Evolutionary conservation across 352 stramenopile genomes (phyloP).

Genomic region (Peronosclerospora sorghi): DNA sequence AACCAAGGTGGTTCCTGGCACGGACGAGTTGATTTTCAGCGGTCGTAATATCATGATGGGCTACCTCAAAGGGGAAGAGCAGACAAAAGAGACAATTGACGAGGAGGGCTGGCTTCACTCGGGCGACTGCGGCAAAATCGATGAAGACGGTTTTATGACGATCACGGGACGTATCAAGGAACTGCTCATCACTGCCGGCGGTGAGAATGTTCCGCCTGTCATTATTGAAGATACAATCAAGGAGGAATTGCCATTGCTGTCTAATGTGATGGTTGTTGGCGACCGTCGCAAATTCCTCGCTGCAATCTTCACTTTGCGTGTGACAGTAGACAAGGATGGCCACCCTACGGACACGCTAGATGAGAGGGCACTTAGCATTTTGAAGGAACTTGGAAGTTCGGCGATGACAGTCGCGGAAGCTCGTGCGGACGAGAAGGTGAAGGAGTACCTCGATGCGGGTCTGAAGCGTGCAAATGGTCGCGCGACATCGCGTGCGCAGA

Average conservation of each 20-base stretch:
- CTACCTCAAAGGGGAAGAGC: slow-evolving; percentile 71
- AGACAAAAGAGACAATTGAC: slow-evolving; percentile 87
- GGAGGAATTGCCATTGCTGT: slow-evolving; percentile 72
- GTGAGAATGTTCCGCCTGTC: slow-evolving; percentile 91
- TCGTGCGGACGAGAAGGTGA: slow-evolving; percentile 63
- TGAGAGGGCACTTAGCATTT: slow-evolving; percentile 41
- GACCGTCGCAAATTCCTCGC: slow-evolving; percentile 90
- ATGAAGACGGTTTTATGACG: slow-evolving; percentile 87
- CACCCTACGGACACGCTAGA: slow-evolving; percentile 75
- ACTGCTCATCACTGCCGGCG: slow-evolving; percentile 91
- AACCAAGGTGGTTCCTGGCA: slow-evolving; percentile 44
- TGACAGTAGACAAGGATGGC: slow-evolving; percentile 72
- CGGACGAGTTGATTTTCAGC: slow-evolving; percentile 64
- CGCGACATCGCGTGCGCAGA: slow-evolving; percentile 74
- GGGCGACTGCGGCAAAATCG: slow-evolving; percentile 87
- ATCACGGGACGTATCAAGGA: slow-evolving; percentile 96
- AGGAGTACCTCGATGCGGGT: slow-evolving; percentile 58
- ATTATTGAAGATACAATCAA: slow-evolving; percentile 89
- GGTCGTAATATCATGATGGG: slow-evolving; percentile 87
- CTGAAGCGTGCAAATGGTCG: slow-evolving; percentile 68
- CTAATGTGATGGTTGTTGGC: slow-evolving; percentile 89
- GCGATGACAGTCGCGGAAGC: slow-evolving; percentile 63
- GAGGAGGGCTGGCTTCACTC: slow-evolving; percentile 89
- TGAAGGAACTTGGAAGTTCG: slow-evolving; percentile 50
- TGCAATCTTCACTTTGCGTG: slow-evolving; percentile 80